A percentile compares a stretch with the other conserved stretches of the same genome.
These are phyloP conservation scores for Entelexis paramagnoliae DNA, from an alignment of 1,139 yeast genomes.

Conservation along the genomic window DNA sequence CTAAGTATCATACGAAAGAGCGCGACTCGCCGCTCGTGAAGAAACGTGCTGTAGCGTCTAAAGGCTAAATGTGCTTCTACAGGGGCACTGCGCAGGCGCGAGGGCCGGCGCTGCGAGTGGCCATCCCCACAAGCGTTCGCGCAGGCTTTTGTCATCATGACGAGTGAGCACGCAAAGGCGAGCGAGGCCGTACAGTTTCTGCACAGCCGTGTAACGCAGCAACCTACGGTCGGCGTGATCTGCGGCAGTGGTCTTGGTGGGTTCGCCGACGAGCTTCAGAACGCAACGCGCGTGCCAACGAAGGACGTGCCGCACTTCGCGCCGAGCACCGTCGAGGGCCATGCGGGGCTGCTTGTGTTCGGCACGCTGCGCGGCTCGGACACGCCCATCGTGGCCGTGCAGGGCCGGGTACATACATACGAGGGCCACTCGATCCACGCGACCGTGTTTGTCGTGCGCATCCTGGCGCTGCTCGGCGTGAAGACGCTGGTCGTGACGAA, in stretches of 20 bases:
- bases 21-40: too few relatives aligned
- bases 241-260: constrained; percentile 96
- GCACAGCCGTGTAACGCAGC: neutral
- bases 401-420: constrained; percentile 78
- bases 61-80: too few relatives aligned
- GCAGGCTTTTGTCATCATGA: constrained; percentile 1
- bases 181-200: constrained; percentile 16
- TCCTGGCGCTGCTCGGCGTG: constrained; percentile 55
- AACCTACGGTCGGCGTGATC: constrained; percentile 43
- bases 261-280: constrained; percentile 47
- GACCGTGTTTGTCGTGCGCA: constrained; percentile 78
- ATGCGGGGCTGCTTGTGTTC: constrained; percentile 70
- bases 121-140: too few relatives aligned
- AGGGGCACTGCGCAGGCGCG: too few relatives aligned
- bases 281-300: constrained; percentile 49
- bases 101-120: too few relatives aligned
- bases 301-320: constrained; percentile 68
- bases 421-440: constrained; percentile 78
- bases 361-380: constrained; percentile 38
- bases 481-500: constrained; percentile 63
- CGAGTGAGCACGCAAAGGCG: constrained; percentile 15
- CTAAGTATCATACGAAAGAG: too few relatives aligned
- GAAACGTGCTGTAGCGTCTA: too few relatives aligned
- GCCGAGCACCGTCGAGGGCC: constrained; percentile 79
- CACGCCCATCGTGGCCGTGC: constrained; percentile 85